Conservation (phyloP, 345 rosid genomes). For the Geranium rotundifolium region DNA sequence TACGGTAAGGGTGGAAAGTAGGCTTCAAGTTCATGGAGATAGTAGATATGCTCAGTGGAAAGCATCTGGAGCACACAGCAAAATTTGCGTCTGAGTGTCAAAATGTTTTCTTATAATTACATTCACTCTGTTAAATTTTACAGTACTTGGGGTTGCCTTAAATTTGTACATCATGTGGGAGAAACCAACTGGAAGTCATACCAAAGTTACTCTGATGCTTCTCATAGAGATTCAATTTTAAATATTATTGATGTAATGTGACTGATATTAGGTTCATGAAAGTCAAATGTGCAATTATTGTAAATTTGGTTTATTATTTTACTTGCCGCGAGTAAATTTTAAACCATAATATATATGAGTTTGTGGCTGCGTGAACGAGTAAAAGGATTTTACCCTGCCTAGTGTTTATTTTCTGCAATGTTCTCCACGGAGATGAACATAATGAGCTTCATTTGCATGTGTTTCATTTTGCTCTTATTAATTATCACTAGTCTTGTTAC, state of each 20-base stretch:
- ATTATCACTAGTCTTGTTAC: background rate
- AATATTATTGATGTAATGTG: too few relatives aligned
- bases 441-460: background rate
- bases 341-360: background rate
- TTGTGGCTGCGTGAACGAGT: background rate
- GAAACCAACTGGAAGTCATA: background rate
- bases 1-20: constrained; percentile 45
- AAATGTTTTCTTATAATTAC: background rate
- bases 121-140: background rate
- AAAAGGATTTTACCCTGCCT: background rate
- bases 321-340: too few relatives aligned
- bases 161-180: background rate
- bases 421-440: background rate
- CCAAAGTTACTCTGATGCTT: background rate
- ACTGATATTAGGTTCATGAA: too few relatives aligned
- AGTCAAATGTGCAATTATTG: too few relatives aligned
- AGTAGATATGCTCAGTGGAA: background rate
- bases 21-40: background rate
- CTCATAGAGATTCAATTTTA: background rate
- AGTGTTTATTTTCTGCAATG: background rate
- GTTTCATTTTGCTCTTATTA: background rate
- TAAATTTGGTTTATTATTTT: too few relatives aligned
- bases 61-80: background rate
- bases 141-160: background rate
- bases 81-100: constrained; percentile 3